A percentile compares a stretch with the other conserved stretches of the same genome.
Evolutionary conservation across 306 rosid genomes (phyloP).

Genomic region (Vigna radiata): DNA sequence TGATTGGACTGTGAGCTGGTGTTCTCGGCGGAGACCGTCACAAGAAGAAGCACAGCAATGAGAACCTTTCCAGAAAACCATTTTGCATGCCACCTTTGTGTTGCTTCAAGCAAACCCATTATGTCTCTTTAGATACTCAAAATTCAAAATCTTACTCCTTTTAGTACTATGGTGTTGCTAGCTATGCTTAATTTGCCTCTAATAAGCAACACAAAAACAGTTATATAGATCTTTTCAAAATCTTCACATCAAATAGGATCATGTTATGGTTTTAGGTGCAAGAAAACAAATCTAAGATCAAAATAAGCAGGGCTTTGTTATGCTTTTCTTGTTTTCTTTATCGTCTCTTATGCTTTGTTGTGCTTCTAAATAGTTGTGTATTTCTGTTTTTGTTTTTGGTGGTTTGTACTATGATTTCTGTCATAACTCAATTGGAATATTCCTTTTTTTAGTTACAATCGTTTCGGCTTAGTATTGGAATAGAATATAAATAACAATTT

Average conservation of each 20-base stretch:
- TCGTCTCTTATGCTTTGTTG: not conserved
- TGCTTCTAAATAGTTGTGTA: not conserved
- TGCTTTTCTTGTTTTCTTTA: not conserved
- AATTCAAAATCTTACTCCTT: not conserved
- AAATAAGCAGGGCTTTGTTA: not conserved
- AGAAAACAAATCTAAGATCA: not conserved
- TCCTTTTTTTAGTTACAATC: not conserved
- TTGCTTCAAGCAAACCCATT: conserved; percentile 39
- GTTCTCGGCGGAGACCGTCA: conserved; percentile 53
- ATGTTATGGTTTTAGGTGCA: not conserved
- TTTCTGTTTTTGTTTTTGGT: not conserved
- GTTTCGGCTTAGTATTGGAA: not conserved
- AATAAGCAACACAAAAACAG: not conserved
- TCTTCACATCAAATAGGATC: too few relatives aligned
- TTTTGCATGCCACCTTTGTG: conserved; percentile 50
- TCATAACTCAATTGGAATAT: not conserved
- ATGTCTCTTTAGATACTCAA: not conserved
- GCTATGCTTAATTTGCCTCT: conserved; percentile 5
- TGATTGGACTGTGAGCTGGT: conserved; percentile 39
- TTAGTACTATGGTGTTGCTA: not conserved
- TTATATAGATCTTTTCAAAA: not conserved
- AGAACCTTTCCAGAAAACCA: conserved; percentile 49
- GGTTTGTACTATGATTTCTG: not conserved
- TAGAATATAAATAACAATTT: not conserved
- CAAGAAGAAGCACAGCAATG: conserved; percentile 46